Conservation (phyloP, 192 early-diverging fungal genomes). For the Coemansia sp. region DNA sequence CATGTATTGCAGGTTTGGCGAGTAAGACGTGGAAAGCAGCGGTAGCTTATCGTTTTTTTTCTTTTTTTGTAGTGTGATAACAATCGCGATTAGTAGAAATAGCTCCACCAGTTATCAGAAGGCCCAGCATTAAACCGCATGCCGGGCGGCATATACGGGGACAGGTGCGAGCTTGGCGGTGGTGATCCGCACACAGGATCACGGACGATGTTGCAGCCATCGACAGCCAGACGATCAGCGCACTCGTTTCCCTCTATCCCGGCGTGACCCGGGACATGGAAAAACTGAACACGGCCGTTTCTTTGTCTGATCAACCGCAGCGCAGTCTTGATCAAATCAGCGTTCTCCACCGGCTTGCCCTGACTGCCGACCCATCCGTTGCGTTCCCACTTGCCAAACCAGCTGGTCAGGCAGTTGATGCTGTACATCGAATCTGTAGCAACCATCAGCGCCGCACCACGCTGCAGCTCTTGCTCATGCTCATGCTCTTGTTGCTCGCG, state of each 20-base stretch:
- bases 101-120: too few relatives aligned
- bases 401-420: slow-evolving; percentile 24
- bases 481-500: background rate
- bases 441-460: slow-evolving; percentile 8
- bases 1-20: background rate
- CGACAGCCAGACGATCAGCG: slow-evolving; percentile 77
- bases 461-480: background rate
- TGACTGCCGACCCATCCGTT: slow-evolving; percentile 63
- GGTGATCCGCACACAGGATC: too few relatives aligned
- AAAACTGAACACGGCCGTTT: slow-evolving; percentile 26
- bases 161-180: slow-evolving; percentile 26
- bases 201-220: slow-evolving; percentile 36
- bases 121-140: too few relatives aligned
- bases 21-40: too few relatives aligned
- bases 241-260: slow-evolving; percentile 77
- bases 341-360: slow-evolving; percentile 69
- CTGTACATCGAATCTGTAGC: slow-evolving; percentile 29
- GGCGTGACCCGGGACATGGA: slow-evolving; percentile 71
- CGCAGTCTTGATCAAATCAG: slow-evolving; percentile 72
- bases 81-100: too few relatives aligned
- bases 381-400: slow-evolving; percentile 24
- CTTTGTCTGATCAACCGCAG: slow-evolving; percentile 33
- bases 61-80: too few relatives aligned
- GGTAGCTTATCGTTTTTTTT: too few relatives aligned
- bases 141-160: too few relatives aligned